Conservation (phyloP, 1,284 basidiomycete species). For the Ceratobasidium sp. region DNA sequence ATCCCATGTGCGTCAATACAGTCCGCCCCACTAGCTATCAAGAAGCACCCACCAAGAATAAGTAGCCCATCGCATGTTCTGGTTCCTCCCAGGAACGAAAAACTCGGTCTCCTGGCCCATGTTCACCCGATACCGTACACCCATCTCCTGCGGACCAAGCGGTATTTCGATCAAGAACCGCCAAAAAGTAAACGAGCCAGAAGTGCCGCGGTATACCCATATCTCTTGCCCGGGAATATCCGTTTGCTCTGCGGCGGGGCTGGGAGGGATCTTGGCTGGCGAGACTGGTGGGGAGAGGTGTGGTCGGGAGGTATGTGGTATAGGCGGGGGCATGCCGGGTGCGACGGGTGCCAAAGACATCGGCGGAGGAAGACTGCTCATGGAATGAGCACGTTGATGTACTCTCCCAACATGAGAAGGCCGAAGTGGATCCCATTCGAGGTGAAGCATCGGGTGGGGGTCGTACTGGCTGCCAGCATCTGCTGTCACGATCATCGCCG, state of each 20-base stretch:
- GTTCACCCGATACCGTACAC: conserved; percentile 69
- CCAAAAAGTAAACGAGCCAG: conserved; percentile 90
- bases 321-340: conserved; percentile 18
- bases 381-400: conserved; percentile 12
- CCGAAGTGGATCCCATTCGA: conserved; percentile 78
- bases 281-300: not conserved
- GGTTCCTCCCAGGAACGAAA: conserved; percentile 81
- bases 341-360: not conserved
- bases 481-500: conserved; percentile 85
- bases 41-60: conserved; percentile 71
- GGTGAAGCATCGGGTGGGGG: conserved; percentile 78
- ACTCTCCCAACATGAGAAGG: conserved; percentile 35
- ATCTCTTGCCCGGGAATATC: conserved; percentile 77
- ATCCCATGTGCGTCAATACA: conserved; percentile 28
- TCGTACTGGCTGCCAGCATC: conserved; percentile 85
- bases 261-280: conserved; percentile 20
- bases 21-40: not conserved
- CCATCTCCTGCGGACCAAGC: conserved; percentile 77
- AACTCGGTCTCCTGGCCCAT: conserved; percentile 83
- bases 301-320: conserved; percentile 8
- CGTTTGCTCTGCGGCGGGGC: conserved; percentile 14
- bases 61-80: conserved; percentile 93
- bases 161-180: conserved; percentile 91
- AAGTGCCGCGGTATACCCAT: conserved; percentile 76
- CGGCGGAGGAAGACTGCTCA: conserved; percentile 26